phyloP scores from a whole-genome alignment of 768 basidiomycete genomes.

The Russula lepida region DNA sequence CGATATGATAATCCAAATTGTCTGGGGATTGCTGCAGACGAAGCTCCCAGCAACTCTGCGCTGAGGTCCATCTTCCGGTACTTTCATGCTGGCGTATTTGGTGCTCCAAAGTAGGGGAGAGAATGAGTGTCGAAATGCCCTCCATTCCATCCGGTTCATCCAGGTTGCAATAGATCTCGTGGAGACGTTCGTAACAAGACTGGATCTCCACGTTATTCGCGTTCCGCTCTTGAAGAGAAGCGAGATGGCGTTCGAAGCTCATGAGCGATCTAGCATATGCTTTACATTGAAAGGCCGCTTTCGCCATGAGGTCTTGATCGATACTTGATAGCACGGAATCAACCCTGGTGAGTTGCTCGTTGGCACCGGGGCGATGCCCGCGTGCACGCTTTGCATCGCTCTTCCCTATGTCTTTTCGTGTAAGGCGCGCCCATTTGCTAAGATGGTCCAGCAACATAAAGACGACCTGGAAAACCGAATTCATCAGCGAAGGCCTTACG shows the following conservation, averaged over 20 bases:
- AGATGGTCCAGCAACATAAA: constrained; percentile 94
- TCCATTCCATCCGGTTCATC: constrained; percentile 99
- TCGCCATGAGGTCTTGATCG: constrained; percentile 81
- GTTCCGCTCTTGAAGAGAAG: constrained; percentile 37
- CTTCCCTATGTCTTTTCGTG: constrained; percentile 55
- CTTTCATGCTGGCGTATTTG: constrained; percentile 98
- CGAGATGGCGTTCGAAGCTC: constrained; percentile 85
- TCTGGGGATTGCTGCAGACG: constrained; percentile 84
- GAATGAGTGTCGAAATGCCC: constrained; percentile 81
- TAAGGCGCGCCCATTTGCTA: constrained; percentile 76
- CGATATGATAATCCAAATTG: constrained; percentile 82
- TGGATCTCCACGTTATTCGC: constrained; percentile 45
- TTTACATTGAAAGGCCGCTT: constrained; percentile 90
- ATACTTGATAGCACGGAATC: constrained; percentile 80
- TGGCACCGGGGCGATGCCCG: constrained; percentile 33
- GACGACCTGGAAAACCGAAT: constrained; percentile 51
- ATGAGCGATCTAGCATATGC: constrained; percentile 90
- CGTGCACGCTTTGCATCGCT: constrained; percentile 44
- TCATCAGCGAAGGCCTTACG: background rate
- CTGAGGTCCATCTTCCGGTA: constrained; percentile 94
- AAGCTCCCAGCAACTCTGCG: constrained; percentile 99
- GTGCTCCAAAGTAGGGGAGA: constrained; percentile 86
- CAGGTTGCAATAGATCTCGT: constrained; percentile 91
- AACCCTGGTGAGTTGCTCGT: constrained; percentile 58
- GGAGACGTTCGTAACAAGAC: constrained; percentile 77